These are phyloP conservation scores for Betula pendula DNA, from an alignment of 306 rosid species.

Conservation along the genomic window DNA sequence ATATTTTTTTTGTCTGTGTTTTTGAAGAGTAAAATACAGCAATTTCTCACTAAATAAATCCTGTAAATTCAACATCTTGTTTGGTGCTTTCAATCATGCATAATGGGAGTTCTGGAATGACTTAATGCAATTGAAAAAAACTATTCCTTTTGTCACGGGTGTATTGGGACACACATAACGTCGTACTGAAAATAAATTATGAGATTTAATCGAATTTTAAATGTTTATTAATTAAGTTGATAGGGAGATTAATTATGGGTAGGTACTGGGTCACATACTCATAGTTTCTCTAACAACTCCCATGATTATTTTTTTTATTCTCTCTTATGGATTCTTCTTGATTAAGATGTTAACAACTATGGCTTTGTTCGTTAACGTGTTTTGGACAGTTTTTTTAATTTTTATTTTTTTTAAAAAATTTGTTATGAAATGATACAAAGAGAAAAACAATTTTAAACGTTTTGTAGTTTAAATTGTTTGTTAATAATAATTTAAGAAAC, in stretches of 20 bases:
- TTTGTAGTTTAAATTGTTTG: no score
- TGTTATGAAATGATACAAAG: no score
- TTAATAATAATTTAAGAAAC: no score
- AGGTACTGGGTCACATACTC: conserved; percentile 28
- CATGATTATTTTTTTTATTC: neutral
- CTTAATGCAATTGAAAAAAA: neutral
- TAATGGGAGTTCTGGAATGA: neutral
- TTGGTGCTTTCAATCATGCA: neutral
- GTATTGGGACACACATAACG: neutral
- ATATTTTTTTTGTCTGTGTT: no score
- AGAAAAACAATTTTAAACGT: no score
- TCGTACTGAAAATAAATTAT: neutral
- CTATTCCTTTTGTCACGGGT: neutral
- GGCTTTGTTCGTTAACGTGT: no score
- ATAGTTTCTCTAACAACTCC: conserved; percentile 13
- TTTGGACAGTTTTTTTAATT: no score
- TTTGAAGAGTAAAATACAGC: no score
- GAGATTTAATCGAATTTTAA: neutral
- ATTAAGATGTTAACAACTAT: neutral
- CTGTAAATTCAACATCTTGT: no score
- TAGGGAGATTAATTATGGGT: neutral
- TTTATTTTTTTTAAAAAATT: no score
- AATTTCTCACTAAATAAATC: no score
- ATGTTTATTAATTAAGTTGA: neutral
- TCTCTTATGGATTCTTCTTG: neutral